phyloP scores from a whole-genome alignment of 1,284 basidiomycete genomes.

The Erythrobasidium hasegawianum region DNA sequence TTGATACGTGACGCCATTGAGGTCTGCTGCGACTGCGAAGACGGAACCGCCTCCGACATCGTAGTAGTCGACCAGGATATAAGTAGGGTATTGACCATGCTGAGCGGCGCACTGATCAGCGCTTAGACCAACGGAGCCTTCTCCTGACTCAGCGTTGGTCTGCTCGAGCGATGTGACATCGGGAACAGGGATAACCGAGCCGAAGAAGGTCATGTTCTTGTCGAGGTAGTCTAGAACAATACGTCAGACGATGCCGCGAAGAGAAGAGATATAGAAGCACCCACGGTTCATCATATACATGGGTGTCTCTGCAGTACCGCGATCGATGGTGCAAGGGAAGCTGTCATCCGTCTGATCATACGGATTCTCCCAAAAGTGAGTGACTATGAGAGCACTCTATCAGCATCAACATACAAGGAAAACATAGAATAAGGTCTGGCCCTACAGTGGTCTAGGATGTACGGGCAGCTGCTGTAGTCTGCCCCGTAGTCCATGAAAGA shows the following conservation, averaged over 20 bases:
- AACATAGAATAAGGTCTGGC: too few relatives aligned
- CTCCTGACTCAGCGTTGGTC: slow-evolving; percentile 71
- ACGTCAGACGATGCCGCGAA: neutral
- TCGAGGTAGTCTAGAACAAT: slow-evolving; percentile 78
- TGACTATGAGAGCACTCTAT: too few relatives aligned
- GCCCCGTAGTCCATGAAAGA: slow-evolving; percentile 80
- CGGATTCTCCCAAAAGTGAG: slow-evolving; percentile 85
- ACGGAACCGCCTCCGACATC: slow-evolving; percentile 42
- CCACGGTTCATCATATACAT: slow-evolving; percentile 34
- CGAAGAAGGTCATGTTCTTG: slow-evolving; percentile 54
- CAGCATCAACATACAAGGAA: too few relatives aligned
- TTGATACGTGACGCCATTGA: slow-evolving; percentile 48
- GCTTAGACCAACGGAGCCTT: slow-evolving; percentile 68
- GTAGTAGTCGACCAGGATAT: slow-evolving; percentile 67
- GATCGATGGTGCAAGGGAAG: slow-evolving; percentile 82
- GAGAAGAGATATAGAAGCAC: neutral
- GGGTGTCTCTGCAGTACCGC: slow-evolving; percentile 57
- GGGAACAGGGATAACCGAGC: slow-evolving; percentile 57
- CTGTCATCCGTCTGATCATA: slow-evolving; percentile 70
- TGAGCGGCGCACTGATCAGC: slow-evolving; percentile 62
- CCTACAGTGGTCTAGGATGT: slow-evolving; percentile 72
- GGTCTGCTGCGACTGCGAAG: slow-evolving; percentile 46
- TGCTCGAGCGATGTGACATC: slow-evolving; percentile 60
- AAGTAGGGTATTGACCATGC: slow-evolving; percentile 69
- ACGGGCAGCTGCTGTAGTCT: slow-evolving; percentile 66